Evolutionary conservation across 1,139 yeast genomes (phyloP).

Genomic region (Saccharomyces hybrid): DNA sequence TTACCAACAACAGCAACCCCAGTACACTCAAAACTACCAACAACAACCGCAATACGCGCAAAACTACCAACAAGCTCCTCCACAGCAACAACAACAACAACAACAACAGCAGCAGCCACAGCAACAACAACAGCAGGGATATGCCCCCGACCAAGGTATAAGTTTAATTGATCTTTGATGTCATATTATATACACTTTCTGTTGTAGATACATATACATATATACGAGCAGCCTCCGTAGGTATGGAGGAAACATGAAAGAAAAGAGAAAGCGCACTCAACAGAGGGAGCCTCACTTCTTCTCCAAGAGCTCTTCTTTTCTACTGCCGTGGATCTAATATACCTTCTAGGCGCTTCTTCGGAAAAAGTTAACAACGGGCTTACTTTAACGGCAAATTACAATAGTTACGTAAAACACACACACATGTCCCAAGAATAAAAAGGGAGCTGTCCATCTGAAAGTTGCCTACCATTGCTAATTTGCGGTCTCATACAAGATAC

Average conservation of each 20-base stretch:
- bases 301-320: background rate
- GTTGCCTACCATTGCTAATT: background rate
- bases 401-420: background rate
- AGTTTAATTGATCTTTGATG: slow-evolving; percentile 34
- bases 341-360: background rate
- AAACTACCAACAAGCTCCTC: slow-evolving; percentile 27
- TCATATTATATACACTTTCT: background rate
- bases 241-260: background rate
- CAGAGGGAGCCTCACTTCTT: background rate
- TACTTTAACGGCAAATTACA: background rate
- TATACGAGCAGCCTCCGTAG: background rate
- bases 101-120: slow-evolving; percentile 32
- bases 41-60: slow-evolving; percentile 3
- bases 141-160: slow-evolving; percentile 25
- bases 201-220: background rate
- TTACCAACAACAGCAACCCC: slow-evolving; percentile 6
- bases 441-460: background rate
- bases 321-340: background rate
- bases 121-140: slow-evolving; percentile 31
- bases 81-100: slow-evolving; percentile 31
- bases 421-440: background rate
- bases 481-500: background rate
- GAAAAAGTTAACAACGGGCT: background rate
- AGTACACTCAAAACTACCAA: slow-evolving; percentile 2
- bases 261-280: background rate